Evolutionary conservation across 192 early-diverging fungal species (phyloP), one percentile per base, ranked within the genome.

Genomic region (Phlyctochytrium arcticum): DNA sequence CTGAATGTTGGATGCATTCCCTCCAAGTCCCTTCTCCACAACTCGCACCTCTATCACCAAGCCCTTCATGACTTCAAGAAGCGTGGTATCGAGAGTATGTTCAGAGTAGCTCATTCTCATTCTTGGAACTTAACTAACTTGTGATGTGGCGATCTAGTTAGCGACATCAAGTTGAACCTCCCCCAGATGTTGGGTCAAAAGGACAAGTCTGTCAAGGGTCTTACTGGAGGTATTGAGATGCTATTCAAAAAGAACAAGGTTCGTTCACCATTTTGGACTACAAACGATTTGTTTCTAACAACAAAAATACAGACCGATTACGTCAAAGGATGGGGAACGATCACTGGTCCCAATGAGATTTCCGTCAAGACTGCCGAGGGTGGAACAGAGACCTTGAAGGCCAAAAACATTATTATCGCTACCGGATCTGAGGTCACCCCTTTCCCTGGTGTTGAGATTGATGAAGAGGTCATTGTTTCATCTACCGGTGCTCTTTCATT

Each of bases 1-100:
- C 81, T 99, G 71, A 99, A 99, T 74, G 94, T 98, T 48, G 97
- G 97, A 34, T 98, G 95, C 83, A 98, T 98, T 77, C 96, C 96
- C 39, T 98, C 96, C 58, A 98, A 98, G 83, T 92, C 96, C 47
- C 88, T 98, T 73, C 85, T 98, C 67, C 87, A 98, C 88, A 97
- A 98, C 87, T 94, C 96, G 35, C 94, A 98, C 84, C 81, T 96
- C 54, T 95, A 89, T 79, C 94, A 98, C 75, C 80, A 89, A 73
- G 89, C 96, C 36, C 76, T 90, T 70, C 93, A 98, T 71, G 90
- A 92, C 32, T 90, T 97, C 67, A 86, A 85, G 72, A 83, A 87
- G 71, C 89, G 96, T 65, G 96, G 96, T 66, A 98, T 98, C 66
- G 90, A 95, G 60, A 81, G 88, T 87, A 73, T 10, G 2, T 63